phyloP scores from a whole-genome alignment of 2,329 filamentous ascomycete species.

The Sporothrix pseudoabietina region DNA sequence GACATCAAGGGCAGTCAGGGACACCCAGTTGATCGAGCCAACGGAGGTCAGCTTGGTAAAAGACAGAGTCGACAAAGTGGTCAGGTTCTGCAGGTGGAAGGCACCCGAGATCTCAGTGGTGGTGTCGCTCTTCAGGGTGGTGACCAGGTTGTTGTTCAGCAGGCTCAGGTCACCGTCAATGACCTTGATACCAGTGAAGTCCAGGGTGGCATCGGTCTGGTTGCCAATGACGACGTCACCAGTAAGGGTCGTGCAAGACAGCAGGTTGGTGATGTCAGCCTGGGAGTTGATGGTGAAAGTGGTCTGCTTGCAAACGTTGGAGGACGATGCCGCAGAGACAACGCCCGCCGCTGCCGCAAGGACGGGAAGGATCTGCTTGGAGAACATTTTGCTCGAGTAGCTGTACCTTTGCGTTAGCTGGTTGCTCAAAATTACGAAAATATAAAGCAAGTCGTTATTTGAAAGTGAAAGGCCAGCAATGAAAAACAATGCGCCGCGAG shows the following conservation, averaged over 20 bases:
- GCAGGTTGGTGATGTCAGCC: constrained; percentile 61
- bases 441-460: background rate
- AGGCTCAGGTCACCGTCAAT: constrained; percentile 61
- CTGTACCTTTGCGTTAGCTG: background rate
- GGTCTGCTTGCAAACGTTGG: constrained; percentile 38
- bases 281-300: constrained; percentile 63
- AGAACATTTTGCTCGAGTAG: constrained; percentile 46
- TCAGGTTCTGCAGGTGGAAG: constrained; percentile 71
- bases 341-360: constrained; percentile 46
- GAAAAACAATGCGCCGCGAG: background rate
- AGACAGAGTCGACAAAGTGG: constrained; percentile 66
- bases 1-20: constrained; percentile 63
- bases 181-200: constrained; percentile 60
- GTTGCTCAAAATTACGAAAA: background rate
- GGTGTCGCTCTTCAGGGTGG: constrained; percentile 61
- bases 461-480: background rate
- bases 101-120: constrained; percentile 67
- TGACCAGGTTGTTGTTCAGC: constrained; percentile 63
- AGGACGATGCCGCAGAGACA: constrained; percentile 43
- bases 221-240: constrained; percentile 68
- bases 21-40: constrained; percentile 68
- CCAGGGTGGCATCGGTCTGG: constrained; percentile 58
- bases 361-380: constrained; percentile 48
- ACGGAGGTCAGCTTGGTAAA: constrained; percentile 68
- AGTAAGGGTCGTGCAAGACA: constrained; percentile 66